Evolutionary conservation across 257 asterid genomes (phyloP), one percentile per base, ranked within the genome.

Genomic region (Agastache rugosa): DNA sequence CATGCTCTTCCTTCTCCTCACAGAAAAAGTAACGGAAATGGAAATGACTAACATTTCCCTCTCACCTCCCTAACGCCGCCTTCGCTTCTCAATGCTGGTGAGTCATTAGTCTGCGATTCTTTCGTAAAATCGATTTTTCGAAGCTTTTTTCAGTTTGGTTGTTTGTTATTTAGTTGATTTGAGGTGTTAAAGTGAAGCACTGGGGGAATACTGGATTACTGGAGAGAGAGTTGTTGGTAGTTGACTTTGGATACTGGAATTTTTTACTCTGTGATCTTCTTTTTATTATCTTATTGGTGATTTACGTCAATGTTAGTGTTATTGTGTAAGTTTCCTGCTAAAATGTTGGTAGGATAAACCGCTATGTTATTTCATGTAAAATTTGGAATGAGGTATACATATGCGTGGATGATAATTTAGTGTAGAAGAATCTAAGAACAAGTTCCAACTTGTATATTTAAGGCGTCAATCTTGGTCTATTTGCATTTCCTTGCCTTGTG

Each of bases 81-180:
- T 27, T 2, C 59, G 5, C 59, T 66, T 25, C 59, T 72, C 96
- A 86, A 81, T 91, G 97, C 72, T 97, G 98, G 97, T 93, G 66
- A 84, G 87, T 85, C 44, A 5, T 58, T 0, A 53, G 12, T 34
- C 67, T 48, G 61, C 58, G 55, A 35, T 69, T 75, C 53, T 0
- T 80, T 73, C 15, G 0, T 19, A 62, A 60, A 4, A 15, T 45
- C 5, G 19, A 53, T 42, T 31, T 16, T 16, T 59, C 2, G 25
- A 4, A 58, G 65, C 25, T 70, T 23, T 69, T 22, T 44, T 61
- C 59, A 15, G 23, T 73, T 72, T 63, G n/a, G 48, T 50, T 39
- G 20, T 47, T 53, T 71, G 22, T 35, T 42, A 6, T 16, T 44
- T 74, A 48, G 25, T 48, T 69, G 35, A 25, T 71, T 62, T 29